phyloP scores from a whole-genome alignment of 1,139 yeast species.

The Casaregolazyma suthepensis region DNA sequence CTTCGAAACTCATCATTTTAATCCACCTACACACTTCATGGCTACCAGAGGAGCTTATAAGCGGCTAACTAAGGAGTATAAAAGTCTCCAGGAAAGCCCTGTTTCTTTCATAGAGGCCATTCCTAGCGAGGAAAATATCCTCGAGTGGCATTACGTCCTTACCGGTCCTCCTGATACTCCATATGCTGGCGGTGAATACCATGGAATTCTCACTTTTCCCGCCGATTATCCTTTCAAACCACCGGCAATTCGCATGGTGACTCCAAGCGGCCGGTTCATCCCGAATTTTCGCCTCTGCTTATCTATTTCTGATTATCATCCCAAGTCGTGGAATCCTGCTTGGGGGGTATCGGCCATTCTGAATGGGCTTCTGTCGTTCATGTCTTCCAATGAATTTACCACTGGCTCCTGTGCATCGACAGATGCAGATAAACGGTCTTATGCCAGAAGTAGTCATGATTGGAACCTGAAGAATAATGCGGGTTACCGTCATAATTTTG shows the following conservation, averaged over 20 bases:
- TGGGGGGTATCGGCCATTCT: slow-evolving; percentile 88
- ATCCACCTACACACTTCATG: not conserved
- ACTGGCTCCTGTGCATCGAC: slow-evolving; percentile 40
- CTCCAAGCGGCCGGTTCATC: slow-evolving; percentile 79
- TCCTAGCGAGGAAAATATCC: slow-evolving; percentile 72
- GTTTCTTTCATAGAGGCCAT: slow-evolving; percentile 79
- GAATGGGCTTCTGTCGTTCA: slow-evolving; percentile 78
- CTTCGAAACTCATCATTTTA: not conserved
- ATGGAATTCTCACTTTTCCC: slow-evolving; percentile 80
- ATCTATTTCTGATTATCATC: slow-evolving; percentile 89
- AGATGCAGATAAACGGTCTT: slow-evolving; percentile 38
- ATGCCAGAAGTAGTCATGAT: slow-evolving; percentile 50
- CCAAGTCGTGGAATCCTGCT: slow-evolving; percentile 91
- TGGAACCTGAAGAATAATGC: slow-evolving; percentile 58
- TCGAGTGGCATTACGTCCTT: slow-evolving; percentile 74
- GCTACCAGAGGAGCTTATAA: slow-evolving; percentile 8
- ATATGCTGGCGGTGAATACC: slow-evolving; percentile 80
- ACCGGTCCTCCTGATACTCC: slow-evolving; percentile 88
- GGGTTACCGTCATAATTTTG: slow-evolving; percentile 58
- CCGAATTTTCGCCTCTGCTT: slow-evolving; percentile 76
- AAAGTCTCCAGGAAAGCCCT: slow-evolving; percentile 63
- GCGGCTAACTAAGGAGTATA: slow-evolving; percentile 68
- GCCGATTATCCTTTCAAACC: slow-evolving; percentile 88
- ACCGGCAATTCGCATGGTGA: slow-evolving; percentile 82
- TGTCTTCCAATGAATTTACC: slow-evolving; percentile 39